phyloP scores from a whole-genome alignment of 306 rosid species.

The Medicago ruthenica region DNA sequence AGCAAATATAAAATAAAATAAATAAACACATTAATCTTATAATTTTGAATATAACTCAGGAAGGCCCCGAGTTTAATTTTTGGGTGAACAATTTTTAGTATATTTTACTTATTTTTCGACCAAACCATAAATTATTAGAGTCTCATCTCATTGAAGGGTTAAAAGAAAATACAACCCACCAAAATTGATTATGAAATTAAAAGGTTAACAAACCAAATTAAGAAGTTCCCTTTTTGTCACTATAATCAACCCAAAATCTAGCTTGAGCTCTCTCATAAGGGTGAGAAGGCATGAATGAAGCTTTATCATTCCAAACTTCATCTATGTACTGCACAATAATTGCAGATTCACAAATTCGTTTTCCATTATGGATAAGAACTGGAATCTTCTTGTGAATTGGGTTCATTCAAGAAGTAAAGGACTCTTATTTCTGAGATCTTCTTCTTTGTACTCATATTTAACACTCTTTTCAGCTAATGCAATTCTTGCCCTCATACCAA shows the following conservation, averaged over 20 bases:
- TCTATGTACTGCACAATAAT: slow-evolving; percentile 56
- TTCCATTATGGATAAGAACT: slow-evolving; percentile 55
- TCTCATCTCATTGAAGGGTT: too few species aligned
- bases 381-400: slow-evolving; percentile 55
- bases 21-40: too few species aligned
- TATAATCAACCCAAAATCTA: slow-evolving; percentile 50
- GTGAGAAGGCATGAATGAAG: slow-evolving; percentile 41
- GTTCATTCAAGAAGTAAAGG: slow-evolving; percentile 52
- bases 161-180: background rate
- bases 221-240: slow-evolving; percentile 47
- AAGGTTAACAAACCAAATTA: background rate
- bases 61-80: too few species aligned
- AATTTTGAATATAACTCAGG: too few species aligned
- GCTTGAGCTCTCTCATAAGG: slow-evolving; percentile 47
- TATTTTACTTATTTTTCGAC: too few species aligned
- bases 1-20: too few species aligned
- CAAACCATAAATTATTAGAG: too few species aligned
- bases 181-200: background rate
- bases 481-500: slow-evolving; percentile 49
- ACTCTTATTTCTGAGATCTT: slow-evolving; percentile 41
- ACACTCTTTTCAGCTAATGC: slow-evolving; percentile 52
- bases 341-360: slow-evolving; percentile 52
- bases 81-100: too few species aligned
- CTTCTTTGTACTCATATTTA: slow-evolving; percentile 46
- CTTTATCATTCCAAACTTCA: slow-evolving; percentile 43